phyloP scores from a whole-genome alignment of 192 early-diverging fungal genomes.

The Pilobolus umbonatus region DNA sequence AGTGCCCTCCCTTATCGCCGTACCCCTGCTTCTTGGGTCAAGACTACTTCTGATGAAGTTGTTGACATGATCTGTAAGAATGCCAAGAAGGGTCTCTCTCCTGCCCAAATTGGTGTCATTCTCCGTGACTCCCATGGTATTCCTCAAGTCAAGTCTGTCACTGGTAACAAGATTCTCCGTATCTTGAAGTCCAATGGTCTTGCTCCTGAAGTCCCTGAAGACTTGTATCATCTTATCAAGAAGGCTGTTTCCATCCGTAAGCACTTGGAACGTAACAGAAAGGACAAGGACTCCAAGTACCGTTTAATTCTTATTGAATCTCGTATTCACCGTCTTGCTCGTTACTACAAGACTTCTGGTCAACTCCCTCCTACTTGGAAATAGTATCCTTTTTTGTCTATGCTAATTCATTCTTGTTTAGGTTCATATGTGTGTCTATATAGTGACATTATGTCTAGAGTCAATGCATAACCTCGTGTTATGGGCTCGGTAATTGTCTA shows the following conservation, averaged over 20 bases:
- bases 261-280: constrained; percentile 98
- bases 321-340: constrained; percentile 95
- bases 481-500: constrained; percentile 39
- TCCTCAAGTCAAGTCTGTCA: constrained; percentile 93
- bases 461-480: constrained; percentile 17
- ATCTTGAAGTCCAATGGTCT: constrained; percentile 94
- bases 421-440: constrained; percentile 17
- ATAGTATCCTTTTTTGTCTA: constrained; percentile 69
- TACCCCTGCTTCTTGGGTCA: constrained; percentile 95
- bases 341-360: constrained; percentile 98
- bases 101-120: constrained; percentile 97
- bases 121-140: constrained; percentile 98
- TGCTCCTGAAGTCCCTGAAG: constrained; percentile 90
- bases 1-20: constrained; percentile 96
- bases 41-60: constrained; percentile 96
- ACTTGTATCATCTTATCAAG: constrained; percentile 99
- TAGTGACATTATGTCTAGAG: constrained; percentile 32
- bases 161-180: constrained; percentile 99
- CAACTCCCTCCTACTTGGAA: constrained; percentile 97
- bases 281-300: constrained; percentile 99
- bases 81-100: constrained; percentile 98
- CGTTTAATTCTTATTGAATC: constrained; percentile 95
- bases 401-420: background rate
- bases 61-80: constrained; percentile 98
- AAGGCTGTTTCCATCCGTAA: constrained; percentile 99